These are phyloP conservation scores for Phytopythium litorale DNA, from an alignment of 352 stramenopile species.

Conservation along the genomic window DNA sequence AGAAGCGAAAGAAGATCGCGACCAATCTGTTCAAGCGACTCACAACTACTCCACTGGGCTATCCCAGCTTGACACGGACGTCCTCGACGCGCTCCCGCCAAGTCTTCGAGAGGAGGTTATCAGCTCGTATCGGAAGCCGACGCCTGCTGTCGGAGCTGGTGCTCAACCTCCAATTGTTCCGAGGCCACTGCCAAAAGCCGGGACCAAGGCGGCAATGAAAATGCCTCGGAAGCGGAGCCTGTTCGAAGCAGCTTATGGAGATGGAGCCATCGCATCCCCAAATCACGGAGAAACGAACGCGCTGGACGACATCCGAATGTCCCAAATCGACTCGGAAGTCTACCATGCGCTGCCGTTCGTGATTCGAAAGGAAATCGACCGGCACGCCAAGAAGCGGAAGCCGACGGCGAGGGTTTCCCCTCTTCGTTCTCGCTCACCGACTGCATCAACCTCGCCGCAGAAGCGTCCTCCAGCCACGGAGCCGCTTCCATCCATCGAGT, in stretches of 20 bases:
- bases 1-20: conserved; percentile 11
- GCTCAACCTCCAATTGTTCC: not conserved
- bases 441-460: not conserved
- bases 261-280: conserved; percentile 12
- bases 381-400: conserved; percentile 46
- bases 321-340: conserved; percentile 75
- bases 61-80: conserved; percentile 63
- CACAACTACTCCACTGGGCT: conserved; percentile 6
- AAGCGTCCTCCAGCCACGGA: not conserved
- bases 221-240: not conserved
- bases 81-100: conserved; percentile 56
- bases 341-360: conserved; percentile 63
- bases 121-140: conserved; percentile 14
- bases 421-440: not conserved
- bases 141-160: not conserved
- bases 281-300: conserved; percentile 21
- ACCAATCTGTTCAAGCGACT: conserved; percentile 5
- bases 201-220: not conserved
- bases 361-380: conserved; percentile 70
- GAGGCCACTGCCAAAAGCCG: not conserved
- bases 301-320: conserved; percentile 69
- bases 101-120: conserved; percentile 61
- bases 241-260: not conserved
- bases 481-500: conserved; percentile 46
- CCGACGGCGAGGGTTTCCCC: conserved; percentile 12